Evolutionary conservation across 2,329 filamentous ascomycete species (phyloP).

Genomic region (Phaeoacremonium minimum): DNA sequence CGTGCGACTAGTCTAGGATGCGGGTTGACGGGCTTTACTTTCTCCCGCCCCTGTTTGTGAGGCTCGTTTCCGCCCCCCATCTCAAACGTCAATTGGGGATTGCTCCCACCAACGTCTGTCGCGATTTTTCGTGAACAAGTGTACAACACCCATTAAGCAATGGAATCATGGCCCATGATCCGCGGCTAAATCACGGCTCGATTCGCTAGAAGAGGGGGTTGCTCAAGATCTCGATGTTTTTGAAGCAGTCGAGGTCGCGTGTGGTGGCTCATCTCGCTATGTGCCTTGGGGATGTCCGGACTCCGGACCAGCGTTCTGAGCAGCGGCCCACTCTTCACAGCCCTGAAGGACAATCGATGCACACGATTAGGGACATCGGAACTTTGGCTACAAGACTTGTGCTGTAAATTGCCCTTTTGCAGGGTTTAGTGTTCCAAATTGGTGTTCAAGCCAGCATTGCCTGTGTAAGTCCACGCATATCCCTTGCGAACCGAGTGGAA

Average conservation of each 20-base stretch:
- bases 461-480: not conserved
- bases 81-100: no score
- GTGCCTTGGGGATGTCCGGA: slow-evolving; percentile 12
- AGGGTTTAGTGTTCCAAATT: not conserved
- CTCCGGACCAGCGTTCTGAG: not conserved
- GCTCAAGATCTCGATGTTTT: slow-evolving; percentile 1
- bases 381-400: not conserved
- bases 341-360: not conserved
- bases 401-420: not conserved
- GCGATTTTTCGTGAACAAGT: no score
- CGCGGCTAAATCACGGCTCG: not conserved
- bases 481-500: no score
- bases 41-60: no score
- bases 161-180: not conserved
- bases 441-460: not conserved
- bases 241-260: slow-evolving; percentile 1
- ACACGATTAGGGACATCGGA: not conserved
- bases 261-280: slow-evolving; percentile 5
- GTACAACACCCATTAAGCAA: not conserved
- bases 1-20: no score
- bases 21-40: no score
- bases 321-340: not conserved
- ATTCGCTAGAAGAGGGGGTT: not conserved
- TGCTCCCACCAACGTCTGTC: no score
- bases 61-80: no score